Evolutionary conservation across 768 basidiomycete species (phyloP), one percentile per base, ranked within the genome.

Genomic region (Chiua virens): DNA sequence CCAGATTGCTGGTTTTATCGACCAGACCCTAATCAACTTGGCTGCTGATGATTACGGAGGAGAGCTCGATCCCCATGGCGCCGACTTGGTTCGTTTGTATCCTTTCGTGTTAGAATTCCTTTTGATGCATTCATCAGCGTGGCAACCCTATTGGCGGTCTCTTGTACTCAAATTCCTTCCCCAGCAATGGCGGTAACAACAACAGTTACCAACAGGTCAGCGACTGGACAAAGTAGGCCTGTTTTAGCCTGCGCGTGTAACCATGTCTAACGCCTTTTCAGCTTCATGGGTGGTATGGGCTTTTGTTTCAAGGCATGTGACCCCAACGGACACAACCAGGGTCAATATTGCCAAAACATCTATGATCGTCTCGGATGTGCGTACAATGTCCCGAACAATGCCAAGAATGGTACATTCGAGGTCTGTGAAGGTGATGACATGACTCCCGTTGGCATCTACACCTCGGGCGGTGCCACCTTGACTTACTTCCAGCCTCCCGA

Each of bases 251-350:
- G 20, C 8, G 3, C 42, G 1, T 34, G 35, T 4, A 7, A 30
- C n/a, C 14, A n/a, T 6, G 9, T 25, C 21, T 49, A 57, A 14
- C 58, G 8, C 62, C 52, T 18, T 63, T 63, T 35, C 73, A 57
- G 87, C 65, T 92, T 91, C 76, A 82, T 89, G 62, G 89, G 89
- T 43, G 76, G 75, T 22, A 65, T 73, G 55, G 47, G 52, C 21
- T 86, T 88, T 75, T 92, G 88, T 68, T 61, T 87, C 56, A 92
- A 91, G 68, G 72, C 78, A 0, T 92, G 89, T 71, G 81, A 89
- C 60, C 83, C 83, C 2, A 55, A 65, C 1, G 71, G 73, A 11
- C 59, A 77, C n/a, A 75, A 81, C 58, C 74, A 78, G 0, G 71
- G 73, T 5, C 61, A 71, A n/a, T 78, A 66, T 59, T 91, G 89